Evolutionary conservation across 2,329 filamentous ascomycete species (phyloP).

Genomic region (Arthrobotrys iridis): DNA sequence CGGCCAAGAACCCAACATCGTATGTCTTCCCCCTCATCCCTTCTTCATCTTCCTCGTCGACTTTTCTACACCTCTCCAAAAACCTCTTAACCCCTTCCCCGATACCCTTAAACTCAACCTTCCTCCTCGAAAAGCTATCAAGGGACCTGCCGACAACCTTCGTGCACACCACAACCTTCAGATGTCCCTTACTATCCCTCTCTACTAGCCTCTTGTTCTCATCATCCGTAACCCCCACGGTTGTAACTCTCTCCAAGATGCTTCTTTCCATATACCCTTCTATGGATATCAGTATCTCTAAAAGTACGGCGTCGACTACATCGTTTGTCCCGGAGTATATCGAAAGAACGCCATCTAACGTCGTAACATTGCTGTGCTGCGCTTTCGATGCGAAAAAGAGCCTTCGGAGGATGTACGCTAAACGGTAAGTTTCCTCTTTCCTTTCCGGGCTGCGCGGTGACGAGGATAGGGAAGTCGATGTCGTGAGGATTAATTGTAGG

Average conservation of each 20-base stretch:
- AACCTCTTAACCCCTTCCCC: slow-evolving; percentile 14
- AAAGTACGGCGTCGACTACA: slow-evolving; percentile 55
- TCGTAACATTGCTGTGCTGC: slow-evolving; percentile 56
- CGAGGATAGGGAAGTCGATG: slow-evolving; percentile 6
- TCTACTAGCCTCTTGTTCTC: slow-evolving; percentile 40
- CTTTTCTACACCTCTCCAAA: slow-evolving; percentile 2
- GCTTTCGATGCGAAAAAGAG: slow-evolving; percentile 55
- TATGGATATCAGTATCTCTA: slow-evolving; percentile 56
- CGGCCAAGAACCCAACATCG: slow-evolving; percentile 25
- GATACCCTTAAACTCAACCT: not conserved
- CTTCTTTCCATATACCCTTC: slow-evolving; percentile 55
- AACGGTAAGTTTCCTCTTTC: slow-evolving; percentile 34
- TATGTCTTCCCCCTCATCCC: not conserved
- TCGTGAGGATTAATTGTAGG: slow-evolving; percentile 54
- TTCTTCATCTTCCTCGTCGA: slow-evolving; percentile 7
- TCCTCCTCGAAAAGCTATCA: slow-evolving; percentile 38
- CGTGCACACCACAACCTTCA: slow-evolving; percentile 49
- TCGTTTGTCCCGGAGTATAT: slow-evolving; percentile 56
- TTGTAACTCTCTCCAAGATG: slow-evolving; percentile 21
- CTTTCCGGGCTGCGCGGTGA: not conserved
- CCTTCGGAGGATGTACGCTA: slow-evolving; percentile 55
- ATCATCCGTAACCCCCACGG: not conserved
- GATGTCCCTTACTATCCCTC: slow-evolving; percentile 52
- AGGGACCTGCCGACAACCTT: slow-evolving; percentile 52
- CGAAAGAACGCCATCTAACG: slow-evolving; percentile 55